Conservation (phyloP, 495 filamentous ascomycete genomes). For the Lophium mytilinum region DNA sequence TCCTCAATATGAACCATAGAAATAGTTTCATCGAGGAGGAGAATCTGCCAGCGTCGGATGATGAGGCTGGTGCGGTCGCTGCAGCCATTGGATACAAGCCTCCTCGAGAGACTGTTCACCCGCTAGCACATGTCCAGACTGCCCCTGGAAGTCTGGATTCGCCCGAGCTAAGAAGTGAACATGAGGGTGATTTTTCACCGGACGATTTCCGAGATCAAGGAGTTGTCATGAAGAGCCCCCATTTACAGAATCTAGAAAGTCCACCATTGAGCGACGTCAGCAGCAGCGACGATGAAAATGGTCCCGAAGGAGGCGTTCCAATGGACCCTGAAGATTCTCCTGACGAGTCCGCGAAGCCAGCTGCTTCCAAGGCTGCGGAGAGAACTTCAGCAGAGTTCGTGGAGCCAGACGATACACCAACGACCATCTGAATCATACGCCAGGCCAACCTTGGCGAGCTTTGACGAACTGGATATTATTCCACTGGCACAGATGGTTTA, state of each 20-base stretch:
- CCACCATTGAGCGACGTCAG: conserved; percentile 25
- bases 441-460: too few relatives aligned
- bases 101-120: background rate
- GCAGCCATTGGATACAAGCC: conserved; percentile 27
- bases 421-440: too few relatives aligned
- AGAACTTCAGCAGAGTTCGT: too few relatives aligned
- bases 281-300: conserved; percentile 22
- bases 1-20: conserved; percentile 19
- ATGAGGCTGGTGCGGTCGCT: conserved; percentile 32
- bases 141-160: background rate
- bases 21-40: conserved; percentile 15
- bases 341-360: too few relatives aligned
- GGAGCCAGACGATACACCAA: too few relatives aligned
- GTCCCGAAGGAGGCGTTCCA: conserved; percentile 1
- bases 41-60: conserved; percentile 16
- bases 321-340: background rate
- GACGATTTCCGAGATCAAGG: conserved; percentile 16
- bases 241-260: conserved; percentile 28
- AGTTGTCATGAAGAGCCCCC: conserved; percentile 33
- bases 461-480: too few relatives aligned
- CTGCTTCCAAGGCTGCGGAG: too few relatives aligned
- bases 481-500: too few relatives aligned
- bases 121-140: conserved; percentile 15
- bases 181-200: background rate
- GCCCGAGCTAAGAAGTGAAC: background rate